Evolutionary conservation across 331 rosid genomes (phyloP), one percentile per base, ranked within the genome.

Genomic region (Acacia concinna): DNA sequence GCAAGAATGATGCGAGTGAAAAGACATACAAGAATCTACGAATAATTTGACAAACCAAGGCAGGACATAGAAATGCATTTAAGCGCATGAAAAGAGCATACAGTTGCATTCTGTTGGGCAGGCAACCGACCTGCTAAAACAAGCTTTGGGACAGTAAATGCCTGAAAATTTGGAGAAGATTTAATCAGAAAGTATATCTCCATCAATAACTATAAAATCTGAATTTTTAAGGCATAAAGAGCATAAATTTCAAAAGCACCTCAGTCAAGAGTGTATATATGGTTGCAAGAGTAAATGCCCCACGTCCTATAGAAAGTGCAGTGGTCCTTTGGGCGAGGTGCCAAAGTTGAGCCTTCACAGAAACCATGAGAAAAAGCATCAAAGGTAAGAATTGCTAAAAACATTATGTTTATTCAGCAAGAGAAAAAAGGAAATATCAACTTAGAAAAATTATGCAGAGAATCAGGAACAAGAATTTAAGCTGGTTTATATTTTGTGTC

Each of bases 121-220:
- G 97, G 97, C 88, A 95, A 87, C 82, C 99, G 94, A 67, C 97
- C 99, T 9, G 99, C 99, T 87, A 95, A 80, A 84, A 91, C 97
- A 81, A 95, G 97, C 93, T 95, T 95, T 0, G 97, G 98, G 71
- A 90, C 97, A 30, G 86, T 90, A 83, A 95, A 91, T 47, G 97
- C 97, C 98, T 95, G 84, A 77, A 86, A 68, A 75, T 65, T 65
- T 32, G 23, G 69, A 14, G 74, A 82, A 68, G 30, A 78, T 72
- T 60, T 51, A 13, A 72, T 88, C 57, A 88, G 76, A 72, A 77
- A 75, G 57, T 76, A 25, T 32, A 79, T 35, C 70, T 75, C 54
- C 25, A 31, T 27, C 56, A 84, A 52, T 35, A 69, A 72, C 46
- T 75, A 34, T n/a, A 68, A 71, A 62, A 17, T 32, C 32, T 67